Evolutionary conservation across 768 basidiomycete genomes (phyloP).

Genomic region (Hygrophoropsis aurantiaca): DNA sequence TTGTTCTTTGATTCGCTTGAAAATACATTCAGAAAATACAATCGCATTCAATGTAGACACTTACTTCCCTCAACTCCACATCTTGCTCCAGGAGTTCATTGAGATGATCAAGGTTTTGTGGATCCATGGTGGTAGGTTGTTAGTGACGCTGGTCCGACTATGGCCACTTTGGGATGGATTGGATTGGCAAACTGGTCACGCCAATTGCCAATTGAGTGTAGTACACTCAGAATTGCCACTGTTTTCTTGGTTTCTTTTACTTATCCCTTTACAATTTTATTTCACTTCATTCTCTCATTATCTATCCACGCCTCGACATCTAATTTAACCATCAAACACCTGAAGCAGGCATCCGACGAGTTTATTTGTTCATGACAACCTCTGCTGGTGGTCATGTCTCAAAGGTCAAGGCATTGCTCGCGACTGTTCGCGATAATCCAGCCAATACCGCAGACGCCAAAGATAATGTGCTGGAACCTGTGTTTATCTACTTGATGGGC

Average conservation of each 20-base stretch:
- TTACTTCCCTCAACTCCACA: constrained; percentile 64
- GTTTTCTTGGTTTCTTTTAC: too few relatives aligned
- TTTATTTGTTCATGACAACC: constrained; percentile 22
- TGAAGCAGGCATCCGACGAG: too few relatives aligned
- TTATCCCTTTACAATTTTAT: too few relatives aligned
- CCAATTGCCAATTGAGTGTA: too few relatives aligned
- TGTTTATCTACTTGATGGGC: constrained; percentile 57
- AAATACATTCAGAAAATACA: constrained; percentile 1
- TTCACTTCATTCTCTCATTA: too few relatives aligned
- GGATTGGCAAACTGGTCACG: too few relatives aligned
- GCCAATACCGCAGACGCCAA: constrained; percentile 48
- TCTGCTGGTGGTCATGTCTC: constrained; percentile 20
- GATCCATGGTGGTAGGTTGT: constrained; percentile 52
- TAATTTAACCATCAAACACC: too few relatives aligned
- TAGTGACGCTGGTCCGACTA: too few relatives aligned
- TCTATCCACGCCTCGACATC: too few relatives aligned
- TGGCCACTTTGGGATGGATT: too few relatives aligned
- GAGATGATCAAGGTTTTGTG: constrained; percentile 52
- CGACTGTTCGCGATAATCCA: constrained; percentile 57
- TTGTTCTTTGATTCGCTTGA: constrained; percentile 79
- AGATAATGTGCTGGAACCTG: constrained; percentile 45
- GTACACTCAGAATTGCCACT: too few relatives aligned
- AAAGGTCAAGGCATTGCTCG: constrained; percentile 51
- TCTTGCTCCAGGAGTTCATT: constrained; percentile 64
- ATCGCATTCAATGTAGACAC: constrained; percentile 8